Base-by-base conservation (phyloP, 176 grass and related monocot species). In the Raddia guianensis region DNA sequence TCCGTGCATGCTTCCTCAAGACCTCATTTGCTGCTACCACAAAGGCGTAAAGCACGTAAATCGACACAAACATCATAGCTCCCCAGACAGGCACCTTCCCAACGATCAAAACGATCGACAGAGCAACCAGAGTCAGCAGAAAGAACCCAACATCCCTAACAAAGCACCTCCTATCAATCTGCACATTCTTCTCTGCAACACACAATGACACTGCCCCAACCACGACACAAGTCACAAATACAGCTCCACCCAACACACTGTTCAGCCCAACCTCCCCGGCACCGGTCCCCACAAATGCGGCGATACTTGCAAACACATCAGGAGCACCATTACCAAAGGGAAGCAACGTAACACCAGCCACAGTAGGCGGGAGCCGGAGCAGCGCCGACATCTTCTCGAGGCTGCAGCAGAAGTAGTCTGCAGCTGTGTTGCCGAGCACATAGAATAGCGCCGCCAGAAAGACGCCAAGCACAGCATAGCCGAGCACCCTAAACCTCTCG, bases 371-470 rank as follows among this genome's bases (percentile, higher is more conserved):
- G 20, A 99, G 85, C 54, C 86, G 69, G 52, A 99, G 82, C 72
- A 99, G 88, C 0, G 66, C 90, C 0, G 96, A 95, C 68, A 99
- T 94, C 90, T 99, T 99, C 87, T 99, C 96, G 0, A 99, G 82
- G 74, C 93, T 99, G 84, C 92, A 99, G 78, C 96, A 99, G 84
- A 99, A 99, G 84, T 93, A 99, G 69, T 99, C 96, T 0, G 96
- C 96, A 0, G 96, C 96, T 3, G 96, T 99, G 72, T 99, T 99
- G 6, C 96, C 96, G 11, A 99, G 82, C 90, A 95, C 82, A 12
- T 99, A 99, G 85, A 95, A 99, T 20, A 95, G 78, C 52, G 96
- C 96, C 0, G 82, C 90, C 3, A 99, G 84, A 60, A 92, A 95
- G 5, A 91, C 49, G 27, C 76, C 84, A 5, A 99, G 90, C 59